phyloP scores from a whole-genome alignment of 257 asterid species.

The Nicotiana tomentosiformis region DNA sequence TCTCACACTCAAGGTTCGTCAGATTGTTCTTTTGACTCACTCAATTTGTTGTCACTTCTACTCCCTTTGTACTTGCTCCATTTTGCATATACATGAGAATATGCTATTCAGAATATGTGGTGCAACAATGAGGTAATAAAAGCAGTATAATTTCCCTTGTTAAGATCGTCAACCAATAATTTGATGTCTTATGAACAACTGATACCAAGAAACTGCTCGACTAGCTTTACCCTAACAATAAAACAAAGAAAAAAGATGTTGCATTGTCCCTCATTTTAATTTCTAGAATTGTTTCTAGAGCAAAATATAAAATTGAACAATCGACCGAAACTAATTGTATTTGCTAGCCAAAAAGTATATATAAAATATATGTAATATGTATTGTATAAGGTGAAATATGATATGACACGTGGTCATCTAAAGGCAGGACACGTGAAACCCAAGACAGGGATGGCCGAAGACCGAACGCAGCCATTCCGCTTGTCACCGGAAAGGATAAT shows the following conservation, averaged over 20 bases:
- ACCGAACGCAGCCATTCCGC: too few species aligned
- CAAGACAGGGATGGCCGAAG: too few species aligned
- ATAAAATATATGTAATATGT: too few species aligned
- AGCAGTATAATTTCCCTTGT: constrained; percentile 23
- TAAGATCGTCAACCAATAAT: constrained; percentile 31
- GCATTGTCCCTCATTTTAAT: constrained; percentile 28
- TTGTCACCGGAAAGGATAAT: too few species aligned
- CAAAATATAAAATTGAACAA: too few species aligned
- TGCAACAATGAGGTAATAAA: constrained; percentile 22
- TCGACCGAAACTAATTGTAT: too few species aligned
- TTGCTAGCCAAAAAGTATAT: too few species aligned
- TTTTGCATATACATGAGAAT: constrained; percentile 21
- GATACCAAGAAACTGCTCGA: constrained; percentile 17
- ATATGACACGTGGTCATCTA: too few species aligned
- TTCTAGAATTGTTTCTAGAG: constrained; percentile 23
- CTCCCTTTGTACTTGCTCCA: constrained; percentile 24
- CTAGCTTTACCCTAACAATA: constrained; percentile 13
- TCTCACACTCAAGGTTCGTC: background rate
- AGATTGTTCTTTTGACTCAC: background rate
- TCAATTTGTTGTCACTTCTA: background rate
- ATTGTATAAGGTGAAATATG: too few species aligned
- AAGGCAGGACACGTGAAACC: too few species aligned
- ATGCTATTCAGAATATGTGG: constrained; percentile 15
- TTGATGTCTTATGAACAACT: constrained; percentile 18
- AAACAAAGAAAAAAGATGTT: constrained; percentile 20